These are phyloP conservation scores for Dimargaris xerosporica DNA, from an alignment of 192 early-diverging fungal species.

Conservation along the genomic window DNA sequence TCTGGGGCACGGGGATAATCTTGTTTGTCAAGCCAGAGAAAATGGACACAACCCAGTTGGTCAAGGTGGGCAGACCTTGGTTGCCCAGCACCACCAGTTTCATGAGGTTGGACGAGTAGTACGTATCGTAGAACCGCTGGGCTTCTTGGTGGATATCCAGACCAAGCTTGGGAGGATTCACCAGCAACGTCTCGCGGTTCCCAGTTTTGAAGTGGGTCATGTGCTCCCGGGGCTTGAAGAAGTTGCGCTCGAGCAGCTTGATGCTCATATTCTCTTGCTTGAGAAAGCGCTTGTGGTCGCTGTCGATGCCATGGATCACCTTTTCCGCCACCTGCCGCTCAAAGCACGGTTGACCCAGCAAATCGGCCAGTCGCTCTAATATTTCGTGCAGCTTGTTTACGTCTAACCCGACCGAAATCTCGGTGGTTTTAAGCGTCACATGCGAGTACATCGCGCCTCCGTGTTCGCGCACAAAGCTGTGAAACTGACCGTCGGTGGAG, in stretches of 20 bases:
- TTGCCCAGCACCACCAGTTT: constrained; percentile 60
- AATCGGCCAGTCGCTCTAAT: neutral
- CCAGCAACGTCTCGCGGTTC: constrained; percentile 55
- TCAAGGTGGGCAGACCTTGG: constrained; percentile 20
- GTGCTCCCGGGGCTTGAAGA: constrained; percentile 2
- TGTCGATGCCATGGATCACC: constrained; percentile 1
- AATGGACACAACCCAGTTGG: constrained; percentile 49
- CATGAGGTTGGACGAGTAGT: constrained; percentile 82
- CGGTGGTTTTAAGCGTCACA: neutral
- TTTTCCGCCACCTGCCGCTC: constrained; percentile 8
- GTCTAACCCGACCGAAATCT: neutral
- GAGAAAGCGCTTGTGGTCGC: neutral
- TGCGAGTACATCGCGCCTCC: neutral
- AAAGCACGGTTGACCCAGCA: neutral
- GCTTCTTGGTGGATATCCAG: constrained; percentile 58
- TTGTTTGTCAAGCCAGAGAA: constrained; percentile 57
- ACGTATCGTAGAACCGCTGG: constrained; percentile 58
- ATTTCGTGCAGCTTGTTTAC: neutral
- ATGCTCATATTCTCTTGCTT: constrained; percentile 8
- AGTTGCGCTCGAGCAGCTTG: constrained; percentile 7
- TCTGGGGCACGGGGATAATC: constrained; percentile 36
- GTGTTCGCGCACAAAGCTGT: constrained; percentile 7
- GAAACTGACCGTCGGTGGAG: neutral
- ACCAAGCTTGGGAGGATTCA: constrained; percentile 39
- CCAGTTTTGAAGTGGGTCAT: constrained; percentile 63